Base-by-base conservation (phyloP, 257 asterid genomes). In the Petrea volubilis region DNA sequence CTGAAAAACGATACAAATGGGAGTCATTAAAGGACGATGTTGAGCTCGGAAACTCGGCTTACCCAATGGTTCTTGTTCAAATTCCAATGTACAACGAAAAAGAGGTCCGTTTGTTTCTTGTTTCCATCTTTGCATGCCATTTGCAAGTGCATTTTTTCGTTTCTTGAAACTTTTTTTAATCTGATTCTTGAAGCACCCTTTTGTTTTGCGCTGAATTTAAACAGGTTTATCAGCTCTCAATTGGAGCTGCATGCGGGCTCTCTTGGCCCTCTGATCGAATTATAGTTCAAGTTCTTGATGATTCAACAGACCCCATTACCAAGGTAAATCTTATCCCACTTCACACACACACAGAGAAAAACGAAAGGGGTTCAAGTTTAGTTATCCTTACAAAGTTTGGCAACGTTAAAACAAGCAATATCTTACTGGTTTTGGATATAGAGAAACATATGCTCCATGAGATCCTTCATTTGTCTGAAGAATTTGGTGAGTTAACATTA, bases 201-300 rank as follows among this genome's bases (percentile, higher is more conserved):
- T 11, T 43, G 7, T 6, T 46, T n/a, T 31, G 7, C 55, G 17
- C 56, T n/a, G n/a, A 4, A 15, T 27, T 65, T 40, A 7, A 10
- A 3, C 63, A 91, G 97, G 97, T 92, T 0, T 92, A 88, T 78
- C 97, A 92, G 77, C 88, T 92, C 50, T 92, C 98, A 10, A 90
- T 92, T 34, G 98, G 98, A 63, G 98, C 98, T 82, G 96, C 98
- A 78, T 92, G 98, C 72, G 98, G 96, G 17, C 89, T 92, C 18
- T 92, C 98, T 3, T 92, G 98, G 98, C 96, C 98, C 1, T 86
- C 96, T 11, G 98, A 92, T 71, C 88, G 98, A 9, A 87, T 92
- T 52, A 81, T 92, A 27, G 72, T 92, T 8, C 96, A 92, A 82
- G 96, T 92, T 80, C 98, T 92, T 59, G 98, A 92, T 64, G 98